Base-by-base conservation (phyloP, 169 alveolate genomes). In the Babesia sp. region DNA sequence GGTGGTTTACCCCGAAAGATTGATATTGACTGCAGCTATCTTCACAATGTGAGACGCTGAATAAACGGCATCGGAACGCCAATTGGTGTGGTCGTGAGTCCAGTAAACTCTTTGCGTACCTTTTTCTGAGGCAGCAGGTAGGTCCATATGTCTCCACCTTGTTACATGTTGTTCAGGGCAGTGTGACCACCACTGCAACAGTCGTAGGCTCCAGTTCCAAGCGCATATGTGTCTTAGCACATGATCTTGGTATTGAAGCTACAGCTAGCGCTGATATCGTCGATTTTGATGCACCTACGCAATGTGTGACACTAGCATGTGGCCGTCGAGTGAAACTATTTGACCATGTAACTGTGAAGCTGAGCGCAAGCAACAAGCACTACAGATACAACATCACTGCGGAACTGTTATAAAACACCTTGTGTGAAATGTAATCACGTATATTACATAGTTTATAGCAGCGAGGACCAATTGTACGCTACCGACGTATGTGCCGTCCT, bases 61-160 rank as follows among this genome's bases (percentile, higher is more conserved):
- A 97, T 66, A 66, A 86, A 63, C 93, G 94, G 83, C 96, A 96
- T 56, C 83, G 98, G 31, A 92, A 86, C 81, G 98, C 99, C 18
- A 95, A 93, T 56, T 79, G 91, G 64, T 98, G 98, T 24, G 92
- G 96, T 34, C 88, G 98, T 44, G 96, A 96, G n/a, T 93, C 98
- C 6, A 90, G 93, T 1, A 93, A 92, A 63, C 83, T 94, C 63
- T 93, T 93, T 69, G 91, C 98, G 44, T 96, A 90, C 69, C 86
- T 94, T 53, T 96, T 88, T 84, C 93, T 95, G 73, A 93, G 91
- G 75, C 70, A 85, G 46, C 53, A 83, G 81, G 96, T 79, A 14
- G 22, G 75, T 74, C 12, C 64, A 20, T 31, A 63, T 53, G 20
- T 28, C 20, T 12, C 59, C 57, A 64, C 34, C 74, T 20, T 82